Base-by-base conservation (phyloP, 768 basidiomycete genomes). In the Boletus subparvulus region DNA sequence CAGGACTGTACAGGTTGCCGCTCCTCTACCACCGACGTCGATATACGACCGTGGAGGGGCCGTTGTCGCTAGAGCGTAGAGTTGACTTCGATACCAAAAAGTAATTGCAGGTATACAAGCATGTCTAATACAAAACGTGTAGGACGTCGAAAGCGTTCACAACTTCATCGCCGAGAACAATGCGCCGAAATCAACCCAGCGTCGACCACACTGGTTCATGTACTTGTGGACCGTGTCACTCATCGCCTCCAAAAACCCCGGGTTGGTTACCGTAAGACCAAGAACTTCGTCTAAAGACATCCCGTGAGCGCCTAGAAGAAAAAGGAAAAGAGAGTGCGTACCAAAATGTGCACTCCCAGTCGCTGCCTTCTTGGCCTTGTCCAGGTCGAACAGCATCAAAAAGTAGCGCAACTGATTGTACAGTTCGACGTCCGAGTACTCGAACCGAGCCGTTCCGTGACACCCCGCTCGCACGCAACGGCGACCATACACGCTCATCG, bases 361-460 rank as follows among this genome's bases (percentile, higher is more conserved):
- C 2, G 82, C 77, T 1, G 77, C 72, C 43, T 80, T 81, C 21
- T 80, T 59, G 12, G 83, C 86, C 65, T 85, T 88, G 17, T 87
- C 80, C 1, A 72, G 68, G 65, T 96, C 84, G 65, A 99, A 96
- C 7, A 98, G 76, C 58, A 80, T 86, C 35, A 77, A 72, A 72
- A 86, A 95, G 75, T 87, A 98, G 45, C 94, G 75, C 35, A 98
- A 78, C 70, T 99, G 97, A 60, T 90, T 91, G 72, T 98, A 98
- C 39, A 99, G 75, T 61, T 85, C 81, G 10, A 80, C 75, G 67
- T 98, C 94, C 36, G 88, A 80, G 69, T 95, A 98, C 90, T 98
- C 69, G 11, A 57, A 53, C 40, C 36, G 56, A 1, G 32, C 58
- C 11, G 5, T 54, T 0, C 64, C 64, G 0, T 0, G 36, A 50